Evolutionary conservation across 2,329 filamentous ascomycete species (phyloP), one percentile per base, ranked within the genome.

Genomic region (Gliomastix tumulicola): DNA sequence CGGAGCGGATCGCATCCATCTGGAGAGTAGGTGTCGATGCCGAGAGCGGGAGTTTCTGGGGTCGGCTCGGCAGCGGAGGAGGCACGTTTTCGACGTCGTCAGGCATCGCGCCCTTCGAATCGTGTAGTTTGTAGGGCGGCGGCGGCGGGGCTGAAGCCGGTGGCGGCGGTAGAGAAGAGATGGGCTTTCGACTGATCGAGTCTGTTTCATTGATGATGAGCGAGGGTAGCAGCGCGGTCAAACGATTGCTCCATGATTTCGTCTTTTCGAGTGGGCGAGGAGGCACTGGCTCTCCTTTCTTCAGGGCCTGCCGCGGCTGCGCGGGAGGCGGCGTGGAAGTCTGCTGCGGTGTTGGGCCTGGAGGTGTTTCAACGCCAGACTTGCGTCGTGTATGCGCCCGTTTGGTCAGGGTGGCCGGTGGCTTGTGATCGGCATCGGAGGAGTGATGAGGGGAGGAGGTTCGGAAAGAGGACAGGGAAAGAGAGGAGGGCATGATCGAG

Each of bases 181-280:
- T n/a, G n/a, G n/a, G n/a, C n/a, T n/a, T n/a, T n/a, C n/a, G n/a
- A n/a, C n/a, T n/a, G n/a, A n/a, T n/a, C n/a, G n/a, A 34, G 20
- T 40, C 38, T 40, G 21, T 21, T 21, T 36, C 34, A 19, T 22
- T 30, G 22, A 54, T 36, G 32, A 57, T 63, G 53, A 66, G 61
- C 46, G 57, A 54, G 33, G 59, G 62, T 32, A 62, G 46, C 30
- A 62, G 47, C 16, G 55, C 52, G 30, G 59, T 61, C 30, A 61
- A 41, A 40, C 60, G 59, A 34, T 51, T 46, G 38, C 52, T 47
- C 62, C 60, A 65, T 27, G 49, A 55, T 37, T 48, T 53, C 21
- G 61, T 53, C 45, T 56, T 61, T 30, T 45, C 34, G 23, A 46
- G 46, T 34, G 44, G 32, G 36, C 42, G 41, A 6, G 42, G 37